Evolutionary conservation across 441 rosid genomes (phyloP), one percentile per base, ranked within the genome.

Genomic region (Gossypium schwendimanii): DNA sequence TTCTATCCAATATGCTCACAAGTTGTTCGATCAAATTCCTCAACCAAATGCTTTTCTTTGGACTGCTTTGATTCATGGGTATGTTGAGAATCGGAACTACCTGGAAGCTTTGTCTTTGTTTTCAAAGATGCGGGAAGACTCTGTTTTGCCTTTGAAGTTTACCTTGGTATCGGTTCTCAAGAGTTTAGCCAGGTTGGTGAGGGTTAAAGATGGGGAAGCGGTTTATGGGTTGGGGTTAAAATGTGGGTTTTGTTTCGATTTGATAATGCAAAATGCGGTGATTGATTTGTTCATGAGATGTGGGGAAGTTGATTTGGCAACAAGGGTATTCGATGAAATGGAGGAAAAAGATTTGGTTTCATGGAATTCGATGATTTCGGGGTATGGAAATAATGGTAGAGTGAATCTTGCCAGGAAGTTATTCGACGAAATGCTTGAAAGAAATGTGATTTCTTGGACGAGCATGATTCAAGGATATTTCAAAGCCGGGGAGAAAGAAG

Each of bases 331-430:
- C 75, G 82, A 84, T 24, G 74, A 59, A 70, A 84, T 83, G 85
- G 47, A 12, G 15, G 86, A 81, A 55, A 81, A 75, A 50, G 87
- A 87, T 78, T 75, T 77, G 45, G 78, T 88, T 68, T 80, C 89
- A 10, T 85, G 89, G 93, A 88, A 85, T 14, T 73, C 85, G 0
- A 83, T 87, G 87, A 71, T 87, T 53, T 79, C 74, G 0, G 85
- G 89, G 2, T 85, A 77, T 53, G 79, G 81, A 14, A 84, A 78
- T 63, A 81, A 67, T 67, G 82, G 75, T 39, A 77, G 71, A 14
- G 82, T 87, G 23, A 80, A 76, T 57, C 17, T 59, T 73, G 88
- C 87, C 7, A 75, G 81, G 6, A 73, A 70, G 62, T 15, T 81
- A 18, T 85, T 82, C 71, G 71, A 82, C 77, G 74, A 61, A 60